Evolutionary conservation across 164 flowering plant species (phyloP), one percentile per base, ranked within the genome.

Genomic region (Kingdonia uniflora): DNA sequence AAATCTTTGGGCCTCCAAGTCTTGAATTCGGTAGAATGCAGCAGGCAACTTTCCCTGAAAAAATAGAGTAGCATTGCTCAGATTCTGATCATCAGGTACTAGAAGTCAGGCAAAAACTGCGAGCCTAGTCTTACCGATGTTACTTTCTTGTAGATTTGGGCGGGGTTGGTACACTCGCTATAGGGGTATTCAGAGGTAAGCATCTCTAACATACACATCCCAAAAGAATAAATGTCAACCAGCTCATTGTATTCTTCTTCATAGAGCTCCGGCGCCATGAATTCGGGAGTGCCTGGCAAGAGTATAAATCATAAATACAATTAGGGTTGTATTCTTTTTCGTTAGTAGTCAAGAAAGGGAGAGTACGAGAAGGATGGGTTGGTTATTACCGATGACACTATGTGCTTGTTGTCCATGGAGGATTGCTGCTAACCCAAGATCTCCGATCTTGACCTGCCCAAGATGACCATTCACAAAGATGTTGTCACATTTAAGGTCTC

Each of bases 401-500:
- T 85, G 96, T 26, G 96, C 80, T 19, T 76, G 84, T 1, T 89
- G 68, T 0, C 75, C 73, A 15, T 68, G 75, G 57, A 91, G 95
- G 51, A 81, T 74, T 13, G 96, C 84, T 8, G 98, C 96, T 22
- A 91, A 60, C 23, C 98, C 96, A 1, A 91, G 74, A 70, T 91
- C 96, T 19, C 96, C 97, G 39, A 91, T 91, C 69, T 91, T 91
- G 64, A 91, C 86, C 59, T 87, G 92, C 2, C 95, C 92, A 19
- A 83, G 78, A 68, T 91, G 89, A 14, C 98, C 98, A 71, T 91
- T 91, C 50, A 91, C 82, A 42, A 91, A 91, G 51, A 91, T 82
- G 63, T 91, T 91, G 46, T 91, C 98, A 40, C 98, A 92, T 64
- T 92, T 92, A 60, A 92, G 88, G 61, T 92, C 96, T 62, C 97